Conservation (phyloP, 2,329 filamentous ascomycete genomes). For the Nectriaceae sp. region DNA sequence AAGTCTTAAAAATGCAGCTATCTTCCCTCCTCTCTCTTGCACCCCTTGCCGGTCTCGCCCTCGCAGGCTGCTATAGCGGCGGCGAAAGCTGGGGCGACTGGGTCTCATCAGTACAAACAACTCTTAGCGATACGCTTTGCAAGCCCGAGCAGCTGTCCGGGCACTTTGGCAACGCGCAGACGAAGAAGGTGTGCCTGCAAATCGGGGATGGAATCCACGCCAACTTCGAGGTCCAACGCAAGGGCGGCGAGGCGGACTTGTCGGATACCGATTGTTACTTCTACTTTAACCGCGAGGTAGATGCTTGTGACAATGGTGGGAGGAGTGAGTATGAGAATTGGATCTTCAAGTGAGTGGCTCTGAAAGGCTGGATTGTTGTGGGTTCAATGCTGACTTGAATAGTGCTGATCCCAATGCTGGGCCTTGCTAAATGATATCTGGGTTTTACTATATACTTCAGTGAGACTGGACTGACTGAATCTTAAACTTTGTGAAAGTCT, state of each 20-base stretch:
- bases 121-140: not conserved
- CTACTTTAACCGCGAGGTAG: not conserved
- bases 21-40: not conserved
- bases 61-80: not conserved
- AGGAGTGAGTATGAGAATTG: not conserved
- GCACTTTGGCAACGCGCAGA: not conserved
- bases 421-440: not conserved
- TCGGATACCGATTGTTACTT: not conserved
- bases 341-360: not conserved
- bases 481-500: no score
- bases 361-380: no score
- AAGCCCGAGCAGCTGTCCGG: not conserved
- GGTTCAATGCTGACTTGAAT: not conserved
- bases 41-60: not conserved
- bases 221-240: not conserved
- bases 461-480: no score
- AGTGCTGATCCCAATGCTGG: not conserved
- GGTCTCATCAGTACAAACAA: not conserved
- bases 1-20: no score
- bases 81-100: not conserved
- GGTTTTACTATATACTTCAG: not conserved
- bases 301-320: not conserved
- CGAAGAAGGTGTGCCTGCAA: not conserved
- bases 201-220: not conserved
- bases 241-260: not conserved